Evolutionary conservation across 2,329 filamentous ascomycete species (phyloP), one percentile per base, ranked within the genome.

Genomic region (Aspergillus ochraceoroseus): DNA sequence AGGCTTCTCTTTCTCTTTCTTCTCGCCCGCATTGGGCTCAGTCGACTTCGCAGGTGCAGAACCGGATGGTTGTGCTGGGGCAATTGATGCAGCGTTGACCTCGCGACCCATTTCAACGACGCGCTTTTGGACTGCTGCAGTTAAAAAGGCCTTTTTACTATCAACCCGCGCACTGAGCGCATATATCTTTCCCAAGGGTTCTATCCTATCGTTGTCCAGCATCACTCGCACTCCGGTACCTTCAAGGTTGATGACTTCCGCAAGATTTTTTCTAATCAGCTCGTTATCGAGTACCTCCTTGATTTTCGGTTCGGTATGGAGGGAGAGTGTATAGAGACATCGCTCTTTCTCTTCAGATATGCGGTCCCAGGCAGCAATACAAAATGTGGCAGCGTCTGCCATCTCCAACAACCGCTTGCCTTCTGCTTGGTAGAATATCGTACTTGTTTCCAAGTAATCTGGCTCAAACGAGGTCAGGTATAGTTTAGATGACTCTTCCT

Each of bases 381-480:
- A 82, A 74, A 94, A 98, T 5, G 79, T 77, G 23, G 83, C 79
- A 0, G 89, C 85, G 64, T 96, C 85, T 1, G 81, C 82, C 39
- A 88, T 82, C 41, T 81, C 77, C 18, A 98, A 66, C 6, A 96
- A 66, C 17, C 76, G 74, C 48, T 83, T 75, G 44, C 85, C 87
- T 62, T 98, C 90, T 6, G 71, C 64, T 14, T 71, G 68, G 63
- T 96, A 98, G 60, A 92, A 96, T 0, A 62, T 63, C 25, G 72
- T 71, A 57, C 87, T 94, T 3, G 79, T 77, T 1, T 73, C 64
- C 3, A 96, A 66, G 55, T 92, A 95, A 7, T 77, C 75, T 1
- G 79, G 79, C 62, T 98, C 88, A 54, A 98, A 96, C 0, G 77
- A 75, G 0, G 81, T 85, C 19, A 88, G 67, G 58, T 98, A 98